Evolutionary conservation across 768 basidiomycete genomes (phyloP).

Genomic region (Mrakia blollopis): DNA sequence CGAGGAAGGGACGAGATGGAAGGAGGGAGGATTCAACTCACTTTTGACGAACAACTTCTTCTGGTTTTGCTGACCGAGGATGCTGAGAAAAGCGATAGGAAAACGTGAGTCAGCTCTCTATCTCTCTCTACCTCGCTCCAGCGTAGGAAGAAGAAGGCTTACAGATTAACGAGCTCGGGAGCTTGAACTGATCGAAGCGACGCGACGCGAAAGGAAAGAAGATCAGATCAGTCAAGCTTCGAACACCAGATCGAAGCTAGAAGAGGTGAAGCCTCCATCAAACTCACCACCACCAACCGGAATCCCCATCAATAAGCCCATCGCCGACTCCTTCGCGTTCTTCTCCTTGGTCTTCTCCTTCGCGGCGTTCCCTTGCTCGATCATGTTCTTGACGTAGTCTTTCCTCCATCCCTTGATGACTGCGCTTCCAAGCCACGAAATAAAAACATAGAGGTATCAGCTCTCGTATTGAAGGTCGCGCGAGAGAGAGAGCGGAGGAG

Average conservation of each 20-base stretch:
- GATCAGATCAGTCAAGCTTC: neutral
- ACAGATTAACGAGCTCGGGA: conserved; percentile 7
- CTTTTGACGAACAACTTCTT: neutral
- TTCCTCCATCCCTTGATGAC: conserved; percentile 27
- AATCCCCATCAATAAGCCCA: neutral
- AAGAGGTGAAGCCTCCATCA: too few relatives aligned
- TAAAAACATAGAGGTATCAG: neutral
- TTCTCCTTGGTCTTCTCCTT: neutral
- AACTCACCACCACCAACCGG: conserved; percentile 2
- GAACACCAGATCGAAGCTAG: neutral
- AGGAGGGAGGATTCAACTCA: neutral
- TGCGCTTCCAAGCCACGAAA: too few relatives aligned
- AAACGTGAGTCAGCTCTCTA: neutral
- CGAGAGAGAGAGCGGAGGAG: too few relatives aligned
- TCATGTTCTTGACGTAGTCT: conserved; percentile 23
- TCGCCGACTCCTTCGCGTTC: neutral
- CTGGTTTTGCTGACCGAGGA: conserved; percentile 28
- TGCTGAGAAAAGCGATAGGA: neutral
- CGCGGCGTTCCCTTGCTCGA: conserved; percentile 4
- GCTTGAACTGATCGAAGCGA: conserved; percentile 14
- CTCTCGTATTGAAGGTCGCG: neutral
- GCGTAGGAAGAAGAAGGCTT: too few relatives aligned
- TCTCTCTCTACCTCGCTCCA: too few relatives aligned
- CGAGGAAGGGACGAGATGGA: too few relatives aligned
- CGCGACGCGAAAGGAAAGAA: neutral